These are phyloP conservation scores for Thielaviopsis musarum DNA, from an alignment of 2,329 filamentous ascomycete species.

Conservation along the genomic window DNA sequence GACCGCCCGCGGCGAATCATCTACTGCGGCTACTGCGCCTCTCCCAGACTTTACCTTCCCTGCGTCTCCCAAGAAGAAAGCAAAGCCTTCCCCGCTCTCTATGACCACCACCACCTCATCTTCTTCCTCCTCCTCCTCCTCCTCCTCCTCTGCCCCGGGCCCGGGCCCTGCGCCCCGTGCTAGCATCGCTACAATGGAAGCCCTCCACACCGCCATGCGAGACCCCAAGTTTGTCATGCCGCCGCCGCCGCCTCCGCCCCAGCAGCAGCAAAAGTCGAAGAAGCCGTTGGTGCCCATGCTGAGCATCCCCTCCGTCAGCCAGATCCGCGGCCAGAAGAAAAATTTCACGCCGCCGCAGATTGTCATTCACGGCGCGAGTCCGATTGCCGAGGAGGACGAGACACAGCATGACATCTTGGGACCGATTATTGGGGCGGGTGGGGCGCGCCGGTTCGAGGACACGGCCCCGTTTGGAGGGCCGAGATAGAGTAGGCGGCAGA, in stretches of 20 bases:
- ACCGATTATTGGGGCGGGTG: not conserved
- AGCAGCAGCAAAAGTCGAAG: slow-evolving; percentile 8
- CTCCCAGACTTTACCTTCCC: not conserved
- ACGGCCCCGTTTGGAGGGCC: not conserved
- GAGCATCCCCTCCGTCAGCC: slow-evolving; percentile 22
- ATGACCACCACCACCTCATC: no score
- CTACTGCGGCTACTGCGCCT: not conserved
- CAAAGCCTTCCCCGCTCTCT: not conserved
- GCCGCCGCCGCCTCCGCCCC: slow-evolving; percentile 17
- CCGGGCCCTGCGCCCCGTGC: not conserved
- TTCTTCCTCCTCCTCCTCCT: not conserved
- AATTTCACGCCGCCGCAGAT: slow-evolving; percentile 23
- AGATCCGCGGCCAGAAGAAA: slow-evolving; percentile 23
- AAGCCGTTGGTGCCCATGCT: slow-evolving; percentile 20
- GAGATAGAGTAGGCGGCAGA: not conserved
- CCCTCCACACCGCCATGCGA: slow-evolving; percentile 1
- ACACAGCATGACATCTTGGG: not conserved
- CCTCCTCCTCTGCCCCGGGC: no score
- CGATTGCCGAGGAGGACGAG: slow-evolving; percentile 15
- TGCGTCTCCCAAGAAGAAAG: not conserved
- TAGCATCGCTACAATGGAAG: not conserved
- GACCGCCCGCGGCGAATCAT: not conserved
- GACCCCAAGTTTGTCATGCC: slow-evolving; percentile 13
- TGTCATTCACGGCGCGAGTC: slow-evolving; percentile 17
- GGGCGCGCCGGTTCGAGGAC: not conserved